These are phyloP conservation scores for Protea cynaroides DNA, from an alignment of 164 flowering plant species.

Conservation along the genomic window DNA sequence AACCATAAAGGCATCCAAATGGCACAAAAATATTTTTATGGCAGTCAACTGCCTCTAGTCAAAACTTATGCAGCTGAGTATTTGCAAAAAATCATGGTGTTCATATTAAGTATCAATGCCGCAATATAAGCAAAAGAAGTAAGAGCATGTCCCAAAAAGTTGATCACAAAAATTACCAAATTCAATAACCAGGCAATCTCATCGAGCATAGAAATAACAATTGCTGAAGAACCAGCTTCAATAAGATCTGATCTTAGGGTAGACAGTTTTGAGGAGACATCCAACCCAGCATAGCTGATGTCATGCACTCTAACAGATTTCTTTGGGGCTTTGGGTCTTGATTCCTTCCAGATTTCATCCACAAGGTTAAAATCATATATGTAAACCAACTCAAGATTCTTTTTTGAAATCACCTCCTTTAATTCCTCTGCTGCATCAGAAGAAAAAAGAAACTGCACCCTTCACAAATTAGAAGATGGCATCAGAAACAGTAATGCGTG, in stretches of 20 bases:
- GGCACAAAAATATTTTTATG: background rate
- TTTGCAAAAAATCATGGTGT: background rate
- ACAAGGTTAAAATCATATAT: slow-evolving; percentile 68
- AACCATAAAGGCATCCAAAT: background rate
- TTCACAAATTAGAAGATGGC: slow-evolving; percentile 48
- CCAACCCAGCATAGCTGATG: slow-evolving; percentile 80
- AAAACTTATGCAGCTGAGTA: background rate
- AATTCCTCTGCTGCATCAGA: slow-evolving; percentile 87
- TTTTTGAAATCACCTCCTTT: slow-evolving; percentile 57
- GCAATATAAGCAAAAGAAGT: background rate
- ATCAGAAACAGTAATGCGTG: slow-evolving; percentile 26
- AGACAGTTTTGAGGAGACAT: slow-evolving; percentile 63
- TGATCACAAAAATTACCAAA: slow-evolving; percentile 47
- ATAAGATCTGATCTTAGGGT: slow-evolving; percentile 61
- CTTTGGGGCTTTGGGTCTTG: slow-evolving; percentile 69
- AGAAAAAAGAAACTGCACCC: slow-evolving; percentile 97
- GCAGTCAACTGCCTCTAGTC: too few relatives aligned
- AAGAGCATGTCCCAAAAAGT: background rate
- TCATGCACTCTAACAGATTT: slow-evolving; percentile 72
- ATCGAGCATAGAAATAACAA: slow-evolving; percentile 88
- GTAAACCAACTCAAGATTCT: slow-evolving; percentile 68
- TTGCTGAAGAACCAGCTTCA: slow-evolving; percentile 62
- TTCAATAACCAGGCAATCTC: slow-evolving; percentile 96
- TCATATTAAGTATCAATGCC: background rate
- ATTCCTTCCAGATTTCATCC: slow-evolving; percentile 86